A percentile compares a stretch with the other conserved stretches of the same genome.
Conservation (phyloP, 768 basidiomycete genomes). For the Daedalea quercina region DNA sequence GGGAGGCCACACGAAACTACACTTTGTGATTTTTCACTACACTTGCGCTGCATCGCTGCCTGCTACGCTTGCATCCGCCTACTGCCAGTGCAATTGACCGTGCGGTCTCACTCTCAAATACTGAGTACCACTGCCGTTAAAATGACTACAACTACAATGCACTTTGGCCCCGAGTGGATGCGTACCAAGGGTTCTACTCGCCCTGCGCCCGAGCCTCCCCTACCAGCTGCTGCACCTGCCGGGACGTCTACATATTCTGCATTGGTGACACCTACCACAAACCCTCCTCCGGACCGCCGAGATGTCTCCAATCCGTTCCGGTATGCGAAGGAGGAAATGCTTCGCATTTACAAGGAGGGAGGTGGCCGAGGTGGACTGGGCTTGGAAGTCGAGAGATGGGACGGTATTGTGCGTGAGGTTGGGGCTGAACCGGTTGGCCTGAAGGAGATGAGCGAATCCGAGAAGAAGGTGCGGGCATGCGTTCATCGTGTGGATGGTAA, state of each 20-base stretch:
- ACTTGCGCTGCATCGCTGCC: constrained; percentile 7
- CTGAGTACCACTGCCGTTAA: constrained; percentile 14
- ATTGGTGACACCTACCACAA: constrained; percentile 50
- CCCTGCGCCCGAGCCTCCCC: constrained; percentile 52
- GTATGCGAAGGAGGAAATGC: constrained; percentile 81
- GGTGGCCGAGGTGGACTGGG: constrained; percentile 68
- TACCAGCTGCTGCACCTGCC: constrained; percentile 31
- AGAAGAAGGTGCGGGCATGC: constrained; percentile 70
- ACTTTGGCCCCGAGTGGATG: constrained; percentile 94
- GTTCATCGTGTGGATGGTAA: constrained; percentile 1
- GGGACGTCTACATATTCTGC: constrained; percentile 67
- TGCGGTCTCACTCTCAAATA: not conserved
- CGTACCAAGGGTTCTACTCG: constrained; percentile 61
- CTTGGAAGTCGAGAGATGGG: constrained; percentile 84
- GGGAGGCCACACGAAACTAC: not conserved
- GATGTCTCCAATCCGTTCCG: constrained; percentile 76
- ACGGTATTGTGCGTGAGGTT: constrained; percentile 78
- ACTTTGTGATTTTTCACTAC: constrained; percentile 13
- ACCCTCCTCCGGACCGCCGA: constrained; percentile 43
- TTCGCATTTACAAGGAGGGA: constrained; percentile 78
- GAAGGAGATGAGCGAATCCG: constrained; percentile 74
- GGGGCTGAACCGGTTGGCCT: constrained; percentile 66
- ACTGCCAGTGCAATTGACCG: not conserved
- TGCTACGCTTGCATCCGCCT: not conserved
- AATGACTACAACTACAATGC: constrained; percentile 66